A percentile compares a stretch with the other conserved stretches of the same genome.
These are phyloP conservation scores for Oleoguttula mirabilis DNA, from an alignment of 495 filamentous ascomycete species.

Conservation along the genomic window DNA sequence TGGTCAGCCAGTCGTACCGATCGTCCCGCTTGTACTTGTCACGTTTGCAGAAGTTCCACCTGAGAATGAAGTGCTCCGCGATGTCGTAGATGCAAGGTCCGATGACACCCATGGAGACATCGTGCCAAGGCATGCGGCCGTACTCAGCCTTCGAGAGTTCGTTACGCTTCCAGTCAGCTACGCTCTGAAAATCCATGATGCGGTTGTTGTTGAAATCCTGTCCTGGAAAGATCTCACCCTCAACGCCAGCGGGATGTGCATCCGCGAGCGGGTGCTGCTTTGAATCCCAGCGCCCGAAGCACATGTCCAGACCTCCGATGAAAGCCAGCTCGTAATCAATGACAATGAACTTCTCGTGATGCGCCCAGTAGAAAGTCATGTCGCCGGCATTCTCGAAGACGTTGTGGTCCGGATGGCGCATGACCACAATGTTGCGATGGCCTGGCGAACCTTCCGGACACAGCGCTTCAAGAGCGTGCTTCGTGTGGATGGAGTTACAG, in stretches of 20 bases:
- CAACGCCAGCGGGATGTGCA: slow-evolving; percentile 71
- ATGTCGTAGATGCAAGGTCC: slow-evolving; percentile 89
- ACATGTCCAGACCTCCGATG: slow-evolving; percentile 88
- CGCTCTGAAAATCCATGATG: slow-evolving; percentile 88
- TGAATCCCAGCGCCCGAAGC: slow-evolving; percentile 86
- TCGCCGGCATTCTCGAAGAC: slow-evolving; percentile 86
- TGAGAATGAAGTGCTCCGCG: slow-evolving; percentile 86
- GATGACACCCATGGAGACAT: slow-evolving; percentile 79
- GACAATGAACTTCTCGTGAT: slow-evolving; percentile 94
- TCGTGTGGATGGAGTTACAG: slow-evolving; percentile 88
- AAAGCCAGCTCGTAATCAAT: slow-evolving; percentile 85
- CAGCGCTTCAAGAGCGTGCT: slow-evolving; percentile 67
- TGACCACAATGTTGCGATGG: slow-evolving; percentile 72
- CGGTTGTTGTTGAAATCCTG: slow-evolving; percentile 91
- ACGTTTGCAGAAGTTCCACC: slow-evolving; percentile 94
- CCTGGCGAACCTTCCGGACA: slow-evolving; percentile 71
- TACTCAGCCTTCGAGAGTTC: slow-evolving; percentile 86
- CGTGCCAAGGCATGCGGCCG: slow-evolving; percentile 96
- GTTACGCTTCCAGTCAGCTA: slow-evolving; percentile 84
- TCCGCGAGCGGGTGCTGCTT: slow-evolving; percentile 79
- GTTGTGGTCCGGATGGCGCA: slow-evolving; percentile 94
- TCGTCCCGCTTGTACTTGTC: slow-evolving; percentile 91
- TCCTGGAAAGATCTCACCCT: slow-evolving; percentile 80
- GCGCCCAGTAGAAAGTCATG: slow-evolving; percentile 98
- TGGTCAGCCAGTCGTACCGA: slow-evolving; percentile 66